These are phyloP conservation scores for Trichophyton mentagrophytes DNA, from an alignment of 2,329 filamentous ascomycete genomes.

Conservation along the genomic window DNA sequence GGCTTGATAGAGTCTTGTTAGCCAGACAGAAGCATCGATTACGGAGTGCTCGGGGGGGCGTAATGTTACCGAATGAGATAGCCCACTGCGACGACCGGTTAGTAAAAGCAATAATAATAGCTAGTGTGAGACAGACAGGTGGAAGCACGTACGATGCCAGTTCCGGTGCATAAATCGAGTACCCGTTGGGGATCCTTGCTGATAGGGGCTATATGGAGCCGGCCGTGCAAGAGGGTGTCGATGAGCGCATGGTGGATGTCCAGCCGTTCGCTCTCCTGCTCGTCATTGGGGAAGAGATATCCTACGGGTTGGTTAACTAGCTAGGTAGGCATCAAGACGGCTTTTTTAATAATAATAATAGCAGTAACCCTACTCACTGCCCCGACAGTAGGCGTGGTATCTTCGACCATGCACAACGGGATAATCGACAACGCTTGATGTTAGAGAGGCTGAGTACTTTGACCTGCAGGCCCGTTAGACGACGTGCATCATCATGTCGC, in stretches of 20 bases:
- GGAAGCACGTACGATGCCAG: slow-evolving; percentile 12
- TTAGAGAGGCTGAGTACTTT: slow-evolving; percentile 9
- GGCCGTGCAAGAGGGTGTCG: slow-evolving; percentile 10
- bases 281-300: slow-evolving; percentile 14
- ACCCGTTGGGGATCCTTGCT: slow-evolving; percentile 9
- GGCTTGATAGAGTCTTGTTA: slow-evolving; percentile 10
- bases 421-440: slow-evolving; percentile 16
- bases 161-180: slow-evolving; percentile 16
- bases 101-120: background rate
- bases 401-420: slow-evolving; percentile 20
- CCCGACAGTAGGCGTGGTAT: slow-evolving; percentile 17
- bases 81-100: background rate
- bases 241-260: slow-evolving; percentile 16
- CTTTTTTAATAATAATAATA: background rate
- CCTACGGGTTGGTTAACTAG: background rate
- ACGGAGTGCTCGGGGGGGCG: no score
- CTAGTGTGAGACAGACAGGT: background rate
- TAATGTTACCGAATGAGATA: background rate
- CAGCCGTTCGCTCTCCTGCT: slow-evolving; percentile 13
- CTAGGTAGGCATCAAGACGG: background rate
- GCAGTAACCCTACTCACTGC: slow-evolving; percentile 7
- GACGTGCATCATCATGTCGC: background rate
- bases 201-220: slow-evolving; percentile 15
- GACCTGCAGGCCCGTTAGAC: slow-evolving; percentile 6
- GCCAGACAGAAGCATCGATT: background rate